Evolutionary conservation across 305 asterid genomes (phyloP).

Genomic region (Fraxinus velutina): DNA sequence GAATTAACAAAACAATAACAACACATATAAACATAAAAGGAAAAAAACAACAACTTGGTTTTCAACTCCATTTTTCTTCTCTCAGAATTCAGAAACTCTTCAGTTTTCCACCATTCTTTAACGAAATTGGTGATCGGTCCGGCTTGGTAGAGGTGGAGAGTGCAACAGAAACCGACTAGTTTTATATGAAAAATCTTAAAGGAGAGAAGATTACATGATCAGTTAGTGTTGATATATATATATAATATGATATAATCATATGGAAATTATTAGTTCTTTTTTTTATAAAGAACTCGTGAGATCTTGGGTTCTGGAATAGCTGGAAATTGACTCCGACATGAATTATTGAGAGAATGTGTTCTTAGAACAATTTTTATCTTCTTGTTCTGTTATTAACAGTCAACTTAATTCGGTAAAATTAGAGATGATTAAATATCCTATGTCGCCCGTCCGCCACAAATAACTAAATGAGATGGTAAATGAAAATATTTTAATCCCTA

Average conservation of each 20-base stretch:
- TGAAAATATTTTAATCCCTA: background rate
- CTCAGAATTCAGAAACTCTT: slow-evolving; percentile 3
- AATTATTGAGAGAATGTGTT: slow-evolving; percentile 73
- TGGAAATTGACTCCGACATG: slow-evolving; percentile 44
- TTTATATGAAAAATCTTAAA: slow-evolving; percentile 24
- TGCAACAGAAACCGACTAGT: background rate
- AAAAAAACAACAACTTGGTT: slow-evolving; percentile 22
- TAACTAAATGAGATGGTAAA: background rate
- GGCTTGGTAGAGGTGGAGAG: slow-evolving; percentile 31
- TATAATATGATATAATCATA: slow-evolving; percentile 14
- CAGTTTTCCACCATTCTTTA: slow-evolving; percentile 26
- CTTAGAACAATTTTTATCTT: slow-evolving; percentile 19
- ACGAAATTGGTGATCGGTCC: slow-evolving; percentile 29
- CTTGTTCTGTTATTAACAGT: slow-evolving; percentile 21
- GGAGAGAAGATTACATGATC: slow-evolving; percentile 31
- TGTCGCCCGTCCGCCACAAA: background rate
- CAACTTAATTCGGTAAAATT: slow-evolving; percentile 22
- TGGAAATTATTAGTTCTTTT: slow-evolving; percentile 31
- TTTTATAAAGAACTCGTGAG: slow-evolving; percentile 46
- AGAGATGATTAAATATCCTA: background rate
- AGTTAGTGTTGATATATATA: slow-evolving; percentile 26
- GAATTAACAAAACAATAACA: slow-evolving; percentile 19
- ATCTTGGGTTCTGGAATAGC: slow-evolving; percentile 71
- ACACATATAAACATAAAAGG: slow-evolving; percentile 27
- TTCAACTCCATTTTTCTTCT: slow-evolving; percentile 37